Evolutionary conservation across 2,329 filamentous ascomycete species (phyloP), one percentile per base, ranked within the genome.

Genomic region (Sclerotinia minor): DNA sequence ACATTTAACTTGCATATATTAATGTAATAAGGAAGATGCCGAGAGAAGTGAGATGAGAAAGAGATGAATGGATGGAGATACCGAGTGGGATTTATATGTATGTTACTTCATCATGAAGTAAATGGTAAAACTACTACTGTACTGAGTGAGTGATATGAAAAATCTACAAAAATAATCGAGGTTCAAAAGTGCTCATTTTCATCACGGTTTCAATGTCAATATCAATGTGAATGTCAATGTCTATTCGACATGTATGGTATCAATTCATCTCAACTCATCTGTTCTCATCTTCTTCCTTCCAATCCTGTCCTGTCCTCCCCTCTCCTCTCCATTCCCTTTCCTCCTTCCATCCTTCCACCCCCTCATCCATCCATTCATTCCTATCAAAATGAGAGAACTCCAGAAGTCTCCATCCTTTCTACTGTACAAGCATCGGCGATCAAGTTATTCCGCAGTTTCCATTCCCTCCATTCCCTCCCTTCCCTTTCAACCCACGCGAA

Each of bases 351-450:
- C 53, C 35, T 11, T n/a, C n/a, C 9, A 49, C 24, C 6, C 9
- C 11, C 13, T 7, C n/a, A 50, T 50, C 45, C 59, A 38, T 50
- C 45, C 29, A 26, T 61, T 32, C 45, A 38, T 50, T 47, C 45
- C 44, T 21, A 61, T 17, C 29, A 38, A n/a, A 38, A 55, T 55
- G 38, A 41, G 53, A 55, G 38, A 55, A 13, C 53, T 32, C 19
- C 32, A 50, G n/a, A 61, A 21, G 38, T 50, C 29, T 24, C 45
- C 24, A 29, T 61, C 45, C 59, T 32, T 61, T 61, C 45, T 38
- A 61, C 59, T 61, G 59, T 61, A 61, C 59, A 61, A 49, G 45
- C 50, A 61, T 50, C 38, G 59, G 32, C 13, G 49, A 50, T 50
- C 59, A 61, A 49, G 45, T 26, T 29, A 55, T 55, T 38, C 45